Evolutionary conservation across 2,329 filamentous ascomycete genomes (phyloP), one percentile per base, ranked within the genome.

Genomic region (Neocucurbitaria cava): DNA sequence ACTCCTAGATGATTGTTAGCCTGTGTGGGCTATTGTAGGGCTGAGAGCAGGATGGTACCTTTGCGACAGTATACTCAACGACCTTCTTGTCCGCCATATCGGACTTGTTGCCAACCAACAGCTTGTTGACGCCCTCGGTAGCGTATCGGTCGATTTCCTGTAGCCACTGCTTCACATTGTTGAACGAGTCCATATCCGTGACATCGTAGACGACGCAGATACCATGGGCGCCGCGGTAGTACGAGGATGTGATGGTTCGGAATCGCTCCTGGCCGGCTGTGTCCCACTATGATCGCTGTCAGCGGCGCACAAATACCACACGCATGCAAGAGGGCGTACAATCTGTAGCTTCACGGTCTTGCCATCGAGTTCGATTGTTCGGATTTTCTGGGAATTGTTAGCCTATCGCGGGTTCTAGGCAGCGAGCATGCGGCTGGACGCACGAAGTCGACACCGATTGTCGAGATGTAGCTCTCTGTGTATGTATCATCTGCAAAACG

Each of bases 11-110:
- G 28, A 15, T 15, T 49, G 54, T 74, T 54, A 74, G 64, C 52
- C 30, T 23, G 11, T 17, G 42, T 17, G 23, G 13, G 13, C 18
- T 13, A 15, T 4, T 23, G 23, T 13, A 17, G 9, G 18, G 38
- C 31, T 8, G 8, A 38, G 9, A 33, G 13, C n/a, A 24, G 46
- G 11, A 24, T 72, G 85, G 58, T 83, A 97, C 95, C 91, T 99
- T 99, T 70, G 95, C 95, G 68, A 98, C 95, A 63, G 92, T 96
- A 87, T 99, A 99, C 80, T 99, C 95, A 60, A 99, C 95, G 36
- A 98, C 95, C 85, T 98, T 99, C 90, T 99, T 99, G 83, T 99
- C 95, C 56, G 94, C 88, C 92, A 99, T 98, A 90, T 99, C 95
- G 82, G 92, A 96, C 90, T 99, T 99, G 90, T 99, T 99, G 76